Evolutionary conservation across 2,329 filamentous ascomycete species (phyloP), one percentile per base, ranked within the genome.

Genomic region (Whalleya microplaca): DNA sequence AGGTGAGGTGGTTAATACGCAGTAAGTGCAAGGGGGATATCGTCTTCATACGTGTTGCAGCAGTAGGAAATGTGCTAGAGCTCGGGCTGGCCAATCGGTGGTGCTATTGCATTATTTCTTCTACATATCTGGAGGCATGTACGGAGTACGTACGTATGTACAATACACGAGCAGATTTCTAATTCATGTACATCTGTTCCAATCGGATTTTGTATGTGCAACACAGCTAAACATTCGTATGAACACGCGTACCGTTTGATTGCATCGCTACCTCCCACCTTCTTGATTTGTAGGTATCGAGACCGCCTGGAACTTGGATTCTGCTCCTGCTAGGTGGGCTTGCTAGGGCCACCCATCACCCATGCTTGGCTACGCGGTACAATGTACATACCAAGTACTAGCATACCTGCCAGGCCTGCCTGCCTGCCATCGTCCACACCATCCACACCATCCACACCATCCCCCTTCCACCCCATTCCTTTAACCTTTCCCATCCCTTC

Each of bases 401-500:
- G 21, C 40, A 21, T 45, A 32, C 20, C 27, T 29, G 41, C 40
- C 27, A 48, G 47, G 54, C 45, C 49, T 58, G 54, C 54, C 27
- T 48, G 56, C 60, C 57, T 55, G 54, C 18, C 52, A 56, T 42
- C 60, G 52, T 55, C 51, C 55, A 45, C 49, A 20, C 29, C 45
- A 37, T 45, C 18, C 53, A n/a, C n/a, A 56, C 41, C 60, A 54
- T 55, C 51, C 55, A 45, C 49, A 20, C 29, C 45, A 37, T 45
- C 18, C 53, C 57, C 56, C 57, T 47, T 46, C 32, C 44, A 51
- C 57, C 37, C 52, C 50, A 58, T 62, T 59, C 41, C 21, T 40
- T 19, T 43, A 21, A n/a, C 41, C 47, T 48, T 47, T 46, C 51
- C 51, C 55, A 57, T 58, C 58, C 58, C 52, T 58, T 56, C 58